Evolutionary conservation across 176 grass and related monocot species (phyloP), one percentile per base, ranked within the genome.

Genomic region (Ananas comosus): DNA sequence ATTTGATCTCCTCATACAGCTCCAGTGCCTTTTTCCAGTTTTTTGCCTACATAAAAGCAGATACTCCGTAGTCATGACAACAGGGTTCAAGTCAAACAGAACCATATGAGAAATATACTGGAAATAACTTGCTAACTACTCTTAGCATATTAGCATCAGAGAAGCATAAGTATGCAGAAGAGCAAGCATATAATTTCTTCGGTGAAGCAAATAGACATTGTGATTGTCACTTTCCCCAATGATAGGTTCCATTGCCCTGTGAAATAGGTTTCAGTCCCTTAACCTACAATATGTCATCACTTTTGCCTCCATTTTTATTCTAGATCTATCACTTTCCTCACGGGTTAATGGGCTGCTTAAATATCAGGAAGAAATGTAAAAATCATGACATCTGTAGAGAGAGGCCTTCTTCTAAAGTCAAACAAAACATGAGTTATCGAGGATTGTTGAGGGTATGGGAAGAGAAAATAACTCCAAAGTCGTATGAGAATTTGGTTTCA

Each of bases 11-110:
- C 81, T 92, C 83, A 50, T 83, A 92, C 77, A 96, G 76, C 61
- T 87, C 85, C 70, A 96, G 68, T 50, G 93, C 86, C 67, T 86
- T 92, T 80, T 84, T 82, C 93, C 86, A 96, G 69, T 89, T 81
- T 77, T 87, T 89, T 50, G 88, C 88, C 88, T 96, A 89, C 79
- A 85, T 50, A 65, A 75, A 13, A 13, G 47, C 0, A 29, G 19
- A n/a, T 11, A 27, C 24, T 49, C 25, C 19, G 58, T 42, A 28
- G 13, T 28, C 11, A 53, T 65, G 16, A 51, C 51, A 22, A 13
- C 22, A 9, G 57, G 50, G 12, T 2, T 51, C 6, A 42, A n/a
- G 16, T 58, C 9, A 1, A 17, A 58, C 13, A 58, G 18, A 58
- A 58, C 18, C 16, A 58, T 13, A 58, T 58, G 54, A 58, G 18